Evolutionary conservation across 2,329 filamentous ascomycete genomes (phyloP), one percentile per base, ranked within the genome.

Genomic region (Aspergillus oerlinghausenensis): DNA sequence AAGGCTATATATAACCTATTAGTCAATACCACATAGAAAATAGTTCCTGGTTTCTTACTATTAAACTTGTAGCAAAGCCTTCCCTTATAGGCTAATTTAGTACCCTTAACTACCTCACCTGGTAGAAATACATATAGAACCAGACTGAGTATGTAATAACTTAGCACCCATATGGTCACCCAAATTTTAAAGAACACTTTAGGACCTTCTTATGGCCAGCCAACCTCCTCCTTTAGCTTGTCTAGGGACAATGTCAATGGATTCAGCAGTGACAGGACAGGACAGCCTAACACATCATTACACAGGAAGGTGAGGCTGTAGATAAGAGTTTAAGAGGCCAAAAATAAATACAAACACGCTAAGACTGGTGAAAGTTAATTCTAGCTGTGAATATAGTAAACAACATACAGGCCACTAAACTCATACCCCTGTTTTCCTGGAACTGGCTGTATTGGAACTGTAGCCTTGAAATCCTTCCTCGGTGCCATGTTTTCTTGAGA

Each of bases 211-310:
- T 80, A 75, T 0, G 88, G 88, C 90, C 92, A 96, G 65, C 89
- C 91, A 45, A 90, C 84, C 68, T 97, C 91, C 55, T 79, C 72
- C 78, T 93, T 94, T 64, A 97, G 77, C 65, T 84, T 83, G 21
- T 87, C 83, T 49, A 92, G 77, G 43, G 86, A 86, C 58, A 96
- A 77, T 6, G 84, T 88, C 56, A 82, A 85, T 29, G 89, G 92
- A 63, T 82, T 80, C 40, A 96, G 82, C 8, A 93, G 80, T 3
- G 89, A 91, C 3, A 92, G 91, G 2, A 90, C 87, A 49, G 93
- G 94, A 70, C 94, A 97, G 57, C 94, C 93, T 9, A 90, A 88
- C 61, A 95, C 80, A 73, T 97, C 92, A 77, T 97, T 97, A 82
- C 93, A 97, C 66, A 88, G 80, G 70, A 97, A 96, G 49, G 87